A percentile compares a stretch with the other conserved stretches of the same genome.
These are phyloP conservation scores for Holtermannia corniformis DNA, from an alignment of 768 basidiomycete species.

Conservation along the genomic window DNA sequence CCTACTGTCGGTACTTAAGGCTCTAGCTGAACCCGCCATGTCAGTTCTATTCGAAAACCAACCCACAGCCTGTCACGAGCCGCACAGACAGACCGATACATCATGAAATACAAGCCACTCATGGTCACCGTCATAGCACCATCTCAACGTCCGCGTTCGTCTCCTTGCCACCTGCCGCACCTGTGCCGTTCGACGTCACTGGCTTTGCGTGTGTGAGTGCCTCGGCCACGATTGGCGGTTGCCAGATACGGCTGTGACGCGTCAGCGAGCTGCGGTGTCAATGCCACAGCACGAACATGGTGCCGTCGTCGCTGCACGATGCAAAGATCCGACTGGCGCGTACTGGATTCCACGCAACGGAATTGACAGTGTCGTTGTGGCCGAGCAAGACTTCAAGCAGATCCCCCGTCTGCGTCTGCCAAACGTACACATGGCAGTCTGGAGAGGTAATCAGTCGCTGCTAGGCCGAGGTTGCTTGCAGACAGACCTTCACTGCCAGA, in stretches of 20 bases:
- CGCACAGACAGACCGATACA: no score
- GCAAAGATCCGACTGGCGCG: conserved; percentile 81
- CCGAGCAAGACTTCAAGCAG: conserved; percentile 82
- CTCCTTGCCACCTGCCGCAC: no score
- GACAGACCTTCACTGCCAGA: conserved; percentile 87
- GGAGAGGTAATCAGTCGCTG: conserved; percentile 17
- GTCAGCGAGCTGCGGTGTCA: neutral
- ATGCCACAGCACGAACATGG: conserved; percentile 46
- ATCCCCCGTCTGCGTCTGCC: conserved; percentile 77
- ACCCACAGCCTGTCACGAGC: no score
- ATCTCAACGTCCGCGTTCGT: no score
- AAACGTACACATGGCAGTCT: conserved; percentile 92
- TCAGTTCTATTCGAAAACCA: no score
- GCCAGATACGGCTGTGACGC: conserved; percentile 32
- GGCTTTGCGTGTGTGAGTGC: no score
- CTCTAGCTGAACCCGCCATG: no score
- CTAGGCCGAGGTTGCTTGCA: neutral
- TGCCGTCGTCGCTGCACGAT: conserved; percentile 85
- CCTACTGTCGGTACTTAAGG: no score
- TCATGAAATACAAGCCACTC: no score
- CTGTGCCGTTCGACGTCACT: no score
- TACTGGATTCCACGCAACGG: conserved; percentile 89
- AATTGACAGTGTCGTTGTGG: conserved; percentile 82
- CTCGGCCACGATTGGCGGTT: no score
- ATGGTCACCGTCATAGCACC: no score